Percentiles rank a stretch among this genome's conserved stretches.
These are phyloP conservation scores for Cylindrotheca fusiformis DNA, from an alignment of 108 stramenopile genomes.

Conservation along the genomic window DNA sequence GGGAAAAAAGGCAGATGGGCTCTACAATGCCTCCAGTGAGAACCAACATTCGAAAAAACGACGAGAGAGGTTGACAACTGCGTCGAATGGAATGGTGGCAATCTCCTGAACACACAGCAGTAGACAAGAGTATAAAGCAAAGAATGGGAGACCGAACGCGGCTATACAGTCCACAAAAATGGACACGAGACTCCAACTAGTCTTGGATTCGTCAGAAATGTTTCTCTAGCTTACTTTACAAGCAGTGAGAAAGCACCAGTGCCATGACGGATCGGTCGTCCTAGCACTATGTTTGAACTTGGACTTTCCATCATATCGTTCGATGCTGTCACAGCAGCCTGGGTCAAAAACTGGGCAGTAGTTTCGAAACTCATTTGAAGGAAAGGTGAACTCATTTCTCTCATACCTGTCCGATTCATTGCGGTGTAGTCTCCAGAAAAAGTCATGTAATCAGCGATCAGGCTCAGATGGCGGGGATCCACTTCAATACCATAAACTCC, in stretches of 20 bases:
- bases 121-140: no score
- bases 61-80: no score
- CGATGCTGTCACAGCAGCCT: slow-evolving; percentile 78
- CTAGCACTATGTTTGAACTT: slow-evolving; percentile 93
- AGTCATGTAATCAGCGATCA: slow-evolving; percentile 99
- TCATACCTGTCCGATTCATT: slow-evolving; percentile 97
- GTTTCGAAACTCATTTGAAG: slow-evolving; percentile 99
- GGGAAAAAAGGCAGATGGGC: no score
- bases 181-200: no score
- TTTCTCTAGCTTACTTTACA: slow-evolving; percentile 16
- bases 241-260: slow-evolving; percentile 88
- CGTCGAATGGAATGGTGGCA: no score
- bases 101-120: no score
- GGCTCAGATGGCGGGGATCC: slow-evolving; percentile 93
- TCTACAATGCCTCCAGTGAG: no score
- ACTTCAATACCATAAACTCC: slow-evolving; percentile 98
- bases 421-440: slow-evolving; percentile 93
- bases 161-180: no score
- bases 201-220: no score
- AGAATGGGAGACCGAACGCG: no score
- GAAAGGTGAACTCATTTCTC: slow-evolving; percentile 84
- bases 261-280: slow-evolving; percentile 87
- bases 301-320: slow-evolving; percentile 83
- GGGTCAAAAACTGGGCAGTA: slow-evolving; percentile 91
- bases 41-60: no score